Conservation (phyloP, 495 filamentous ascomycete species). For the Sporormia fimetaria region DNA sequence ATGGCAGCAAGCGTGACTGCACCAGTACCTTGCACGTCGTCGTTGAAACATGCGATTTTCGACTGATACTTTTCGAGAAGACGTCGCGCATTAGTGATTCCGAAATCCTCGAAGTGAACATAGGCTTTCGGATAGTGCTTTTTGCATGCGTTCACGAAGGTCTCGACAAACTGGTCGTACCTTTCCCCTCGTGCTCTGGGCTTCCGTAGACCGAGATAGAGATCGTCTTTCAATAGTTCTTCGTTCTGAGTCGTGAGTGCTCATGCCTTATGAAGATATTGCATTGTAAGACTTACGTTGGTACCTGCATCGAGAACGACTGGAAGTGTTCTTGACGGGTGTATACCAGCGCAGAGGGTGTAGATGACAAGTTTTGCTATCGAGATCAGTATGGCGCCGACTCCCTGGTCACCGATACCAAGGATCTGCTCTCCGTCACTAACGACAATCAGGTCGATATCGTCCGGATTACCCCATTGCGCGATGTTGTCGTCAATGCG, state of each 20-base stretch:
- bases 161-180: slow-evolving; percentile 70
- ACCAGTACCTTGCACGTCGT: slow-evolving; percentile 85
- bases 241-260: slow-evolving; percentile 45
- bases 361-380: slow-evolving; percentile 73
- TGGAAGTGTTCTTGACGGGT: slow-evolving; percentile 66
- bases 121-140: slow-evolving; percentile 69
- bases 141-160: slow-evolving; percentile 54
- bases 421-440: slow-evolving; percentile 74
- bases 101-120: slow-evolving; percentile 69
- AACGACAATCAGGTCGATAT: slow-evolving; percentile 83
- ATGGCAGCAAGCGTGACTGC: slow-evolving; percentile 78
- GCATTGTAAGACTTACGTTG: slow-evolving; percentile 37
- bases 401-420: slow-evolving; percentile 86
- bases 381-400: slow-evolving; percentile 75
- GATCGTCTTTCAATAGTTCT: slow-evolving; percentile 59
- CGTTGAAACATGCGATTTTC: slow-evolving; percentile 75
- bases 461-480: slow-evolving; percentile 56
- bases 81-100: slow-evolving; percentile 46
- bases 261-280: too few species aligned
- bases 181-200: slow-evolving; percentile 54
- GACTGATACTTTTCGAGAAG: slow-evolving; percentile 65
- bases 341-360: slow-evolving; percentile 74
- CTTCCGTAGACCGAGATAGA: slow-evolving; percentile 67
- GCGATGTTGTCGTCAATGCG: slow-evolving; percentile 51
- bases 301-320: slow-evolving; percentile 86